These are phyloP conservation scores for Babesia divergens DNA, from an alignment of 169 alveolate genomes.

Conservation along the genomic window DNA sequence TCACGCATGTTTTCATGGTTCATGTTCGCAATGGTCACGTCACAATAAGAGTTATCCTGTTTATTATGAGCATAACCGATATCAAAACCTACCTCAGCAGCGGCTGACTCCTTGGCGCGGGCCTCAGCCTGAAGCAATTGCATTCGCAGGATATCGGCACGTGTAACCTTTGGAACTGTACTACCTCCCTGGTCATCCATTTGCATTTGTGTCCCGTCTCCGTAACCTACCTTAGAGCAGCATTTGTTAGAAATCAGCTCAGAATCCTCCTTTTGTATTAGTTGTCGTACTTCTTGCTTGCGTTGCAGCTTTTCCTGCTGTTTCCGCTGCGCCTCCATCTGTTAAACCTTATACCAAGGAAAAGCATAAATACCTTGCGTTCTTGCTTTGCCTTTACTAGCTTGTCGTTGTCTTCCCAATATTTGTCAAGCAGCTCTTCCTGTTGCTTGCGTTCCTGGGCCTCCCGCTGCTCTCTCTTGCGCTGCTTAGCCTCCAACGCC, in stretches of 20 bases:
- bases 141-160: conserved; percentile 56
- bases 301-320: conserved; percentile 61
- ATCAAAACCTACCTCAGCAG: conserved; percentile 11
- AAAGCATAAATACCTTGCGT: conserved; percentile 57
- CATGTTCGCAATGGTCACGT: conserved; percentile 19
- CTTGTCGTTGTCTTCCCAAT: conserved; percentile 78
- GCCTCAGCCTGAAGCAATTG: conserved; percentile 48
- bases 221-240: conserved; percentile 32
- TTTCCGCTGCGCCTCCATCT: conserved; percentile 56
- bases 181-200: too few species aligned
- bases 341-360: neutral
- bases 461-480: conserved; percentile 70
- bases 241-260: conserved; percentile 50
- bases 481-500: conserved; percentile 74
- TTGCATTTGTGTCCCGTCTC: neutral
- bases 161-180: conserved; percentile 51
- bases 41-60: conserved; percentile 23
- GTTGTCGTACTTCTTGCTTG: conserved; percentile 49
- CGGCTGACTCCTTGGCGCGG: conserved; percentile 38
- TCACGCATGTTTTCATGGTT: conserved; percentile 51
- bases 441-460: conserved; percentile 62
- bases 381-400: conserved; percentile 69
- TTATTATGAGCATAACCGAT: too few species aligned
- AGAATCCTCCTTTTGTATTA: conserved; percentile 54
- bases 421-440: conserved; percentile 68